phyloP scores from a whole-genome alignment of 169 alveolate genomes.

The Neospora caninum region DNA sequence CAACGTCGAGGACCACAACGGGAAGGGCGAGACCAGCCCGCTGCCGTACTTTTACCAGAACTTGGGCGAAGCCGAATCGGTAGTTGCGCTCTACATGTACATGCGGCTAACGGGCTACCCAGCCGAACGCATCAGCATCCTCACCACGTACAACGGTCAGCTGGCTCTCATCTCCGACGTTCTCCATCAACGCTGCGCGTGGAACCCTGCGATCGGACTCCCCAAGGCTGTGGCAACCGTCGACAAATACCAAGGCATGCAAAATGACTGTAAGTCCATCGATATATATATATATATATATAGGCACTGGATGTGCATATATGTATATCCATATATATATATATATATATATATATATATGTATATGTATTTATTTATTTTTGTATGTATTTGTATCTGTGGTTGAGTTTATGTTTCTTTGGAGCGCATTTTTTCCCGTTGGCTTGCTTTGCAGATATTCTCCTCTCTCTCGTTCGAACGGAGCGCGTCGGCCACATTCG shows the following conservation, averaged over 20 bases:
- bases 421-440: too few relatives aligned
- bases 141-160: conserved; percentile 95
- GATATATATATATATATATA: neutral
- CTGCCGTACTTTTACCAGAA: conserved; percentile 91
- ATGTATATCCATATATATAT: neutral
- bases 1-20: conserved; percentile 81
- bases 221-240: conserved; percentile 85
- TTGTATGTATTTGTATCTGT: neutral
- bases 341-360: neutral
- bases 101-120: conserved; percentile 92
- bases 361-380: neutral
- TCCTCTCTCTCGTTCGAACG: conserved; percentile 91
- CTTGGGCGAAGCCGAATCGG: conserved; percentile 92
- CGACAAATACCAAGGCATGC: conserved; percentile 93
- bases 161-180: conserved; percentile 86
- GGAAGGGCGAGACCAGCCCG: conserved; percentile 88
- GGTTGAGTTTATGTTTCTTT: neutral
- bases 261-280: conserved; percentile 81
- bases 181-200: conserved; percentile 79
- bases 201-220: conserved; percentile 82
- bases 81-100: conserved; percentile 91
- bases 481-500: conserved; percentile 89
- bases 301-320: neutral
- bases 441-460: conserved; percentile 69
- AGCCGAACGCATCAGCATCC: conserved; percentile 82